These are phyloP conservation scores for Paecilomyces sp. DNA, from an alignment of 2,329 filamentous ascomycete genomes.

Conservation along the genomic window DNA sequence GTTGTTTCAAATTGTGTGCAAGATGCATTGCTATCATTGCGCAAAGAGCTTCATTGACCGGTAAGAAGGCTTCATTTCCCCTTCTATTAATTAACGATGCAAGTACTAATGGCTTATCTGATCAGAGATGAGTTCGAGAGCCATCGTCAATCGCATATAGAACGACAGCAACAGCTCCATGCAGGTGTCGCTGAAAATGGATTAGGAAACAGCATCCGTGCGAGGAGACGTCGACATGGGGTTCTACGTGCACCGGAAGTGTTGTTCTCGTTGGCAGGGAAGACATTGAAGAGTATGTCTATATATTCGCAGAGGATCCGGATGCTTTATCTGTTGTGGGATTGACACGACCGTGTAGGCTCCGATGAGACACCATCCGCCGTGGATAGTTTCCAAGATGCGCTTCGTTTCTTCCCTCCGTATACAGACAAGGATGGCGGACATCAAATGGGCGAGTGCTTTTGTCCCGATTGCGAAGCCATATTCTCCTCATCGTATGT, in stretches of 20 bases:
- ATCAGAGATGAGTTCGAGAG: conserved; percentile 7
- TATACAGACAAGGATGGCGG: conserved; percentile 15
- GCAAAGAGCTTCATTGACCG: conserved; percentile 9
- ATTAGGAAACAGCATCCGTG: not conserved
- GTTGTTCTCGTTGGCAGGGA: conserved; percentile 4
- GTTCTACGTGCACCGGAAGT: conserved; percentile 6
- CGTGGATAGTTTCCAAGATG: conserved; percentile 18
- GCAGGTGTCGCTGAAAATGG: conserved; percentile 3
- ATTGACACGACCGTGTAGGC: conserved; percentile 3
- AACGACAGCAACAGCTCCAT: conserved; percentile 5
- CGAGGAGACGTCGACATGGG: not conserved
- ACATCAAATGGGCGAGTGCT: conserved; percentile 12
- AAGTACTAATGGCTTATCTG: not conserved
- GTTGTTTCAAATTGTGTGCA: not conserved
- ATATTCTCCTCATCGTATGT: conserved; percentile 21
- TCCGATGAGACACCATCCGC: conserved; percentile 8
- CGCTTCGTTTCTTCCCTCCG: conserved; percentile 19
- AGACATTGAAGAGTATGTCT: conserved; percentile 3
- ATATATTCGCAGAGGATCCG: not conserved
- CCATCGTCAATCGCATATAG: conserved; percentile 5
- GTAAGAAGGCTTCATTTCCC: not conserved
- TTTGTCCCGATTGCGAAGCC: conserved; percentile 22
- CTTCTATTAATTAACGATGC: not conserved
- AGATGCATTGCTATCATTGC: conserved; percentile 9
- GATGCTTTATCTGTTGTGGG: not conserved